A percentile compares a stretch with the other conserved stretches of the same genome.
phyloP scores from a whole-genome alignment of 1,284 basidiomycete genomes.

The Heliocybe sulcata region DNA sequence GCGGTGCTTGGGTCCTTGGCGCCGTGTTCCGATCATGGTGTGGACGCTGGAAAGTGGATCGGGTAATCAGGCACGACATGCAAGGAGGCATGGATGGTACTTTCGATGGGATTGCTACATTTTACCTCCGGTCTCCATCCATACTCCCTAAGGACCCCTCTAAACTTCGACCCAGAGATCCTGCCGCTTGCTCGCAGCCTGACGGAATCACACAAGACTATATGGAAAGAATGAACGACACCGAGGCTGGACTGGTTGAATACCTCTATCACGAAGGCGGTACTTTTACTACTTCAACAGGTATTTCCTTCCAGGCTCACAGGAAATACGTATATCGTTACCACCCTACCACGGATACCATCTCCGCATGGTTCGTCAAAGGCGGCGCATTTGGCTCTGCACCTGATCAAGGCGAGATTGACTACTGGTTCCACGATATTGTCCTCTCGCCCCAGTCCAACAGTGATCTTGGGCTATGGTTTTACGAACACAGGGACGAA shows the following conservation, averaged over 20 bases:
- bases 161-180: not conserved
- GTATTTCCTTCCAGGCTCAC: not conserved
- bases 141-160: not conserved
- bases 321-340: not conserved
- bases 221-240: not conserved
- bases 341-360: not conserved
- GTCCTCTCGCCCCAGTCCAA: not conserved
- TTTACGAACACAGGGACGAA: not conserved
- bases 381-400: not conserved
- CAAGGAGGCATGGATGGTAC: not conserved
- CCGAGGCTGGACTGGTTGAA: not conserved
- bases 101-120: not conserved
- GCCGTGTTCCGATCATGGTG: not conserved
- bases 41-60: not conserved
- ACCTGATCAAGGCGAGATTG: not conserved
- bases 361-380: conserved; percentile 1
- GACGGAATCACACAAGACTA: not conserved
- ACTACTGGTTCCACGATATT: conserved; percentile 3
- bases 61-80: not conserved
- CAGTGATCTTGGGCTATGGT: not conserved
- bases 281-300: not conserved
- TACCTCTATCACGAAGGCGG: not conserved
- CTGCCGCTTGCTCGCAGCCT: not conserved
- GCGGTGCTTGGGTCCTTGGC: not conserved
- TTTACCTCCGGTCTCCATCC: not conserved